phyloP scores from a whole-genome alignment of 1,139 yeast genomes.

The Groenewaldozyma sp. region DNA sequence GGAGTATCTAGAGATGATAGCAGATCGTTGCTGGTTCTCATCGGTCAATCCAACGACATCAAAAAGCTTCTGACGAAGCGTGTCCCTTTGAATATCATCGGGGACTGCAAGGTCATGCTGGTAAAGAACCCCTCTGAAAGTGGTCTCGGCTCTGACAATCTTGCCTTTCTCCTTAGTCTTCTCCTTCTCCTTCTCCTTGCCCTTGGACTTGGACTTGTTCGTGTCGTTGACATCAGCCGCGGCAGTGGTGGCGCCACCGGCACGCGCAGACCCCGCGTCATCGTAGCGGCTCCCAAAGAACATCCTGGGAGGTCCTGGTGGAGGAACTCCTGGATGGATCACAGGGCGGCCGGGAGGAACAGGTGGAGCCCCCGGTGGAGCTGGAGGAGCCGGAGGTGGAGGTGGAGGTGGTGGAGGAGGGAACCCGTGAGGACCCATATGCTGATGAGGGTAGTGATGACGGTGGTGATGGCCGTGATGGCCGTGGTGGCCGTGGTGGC shows the following conservation, averaged over 20 bases:
- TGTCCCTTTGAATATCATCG: constrained; percentile 3
- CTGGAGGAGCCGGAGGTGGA: too few species aligned
- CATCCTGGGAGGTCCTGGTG: too few species aligned
- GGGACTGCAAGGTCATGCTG: constrained; percentile 34
- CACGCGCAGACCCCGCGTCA: neutral
- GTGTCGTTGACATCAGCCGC: neutral
- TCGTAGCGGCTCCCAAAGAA: too few species aligned
- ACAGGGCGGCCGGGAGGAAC: too few species aligned
- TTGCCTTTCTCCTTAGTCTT: neutral
- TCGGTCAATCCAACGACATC: constrained; percentile 3
- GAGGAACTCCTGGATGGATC: too few species aligned
- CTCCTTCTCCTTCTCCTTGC: neutral
- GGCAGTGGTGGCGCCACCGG: neutral
- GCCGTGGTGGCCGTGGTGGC: neutral
- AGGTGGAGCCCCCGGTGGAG: too few species aligned
- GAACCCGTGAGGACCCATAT: neutral
- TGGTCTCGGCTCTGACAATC: neutral
- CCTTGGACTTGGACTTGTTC: too few species aligned
- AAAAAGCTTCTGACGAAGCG: constrained; percentile 5
- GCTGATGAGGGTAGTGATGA: neutral
- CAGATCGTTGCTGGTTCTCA: neutral
- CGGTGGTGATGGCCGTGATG: neutral
- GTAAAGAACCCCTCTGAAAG: neutral
- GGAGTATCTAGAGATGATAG: constrained; percentile 17
- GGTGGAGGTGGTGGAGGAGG: too few species aligned